Evolutionary conservation across 129 eudicot genomes (phyloP).

Genomic region (Smallanthus sonchifolius): DNA sequence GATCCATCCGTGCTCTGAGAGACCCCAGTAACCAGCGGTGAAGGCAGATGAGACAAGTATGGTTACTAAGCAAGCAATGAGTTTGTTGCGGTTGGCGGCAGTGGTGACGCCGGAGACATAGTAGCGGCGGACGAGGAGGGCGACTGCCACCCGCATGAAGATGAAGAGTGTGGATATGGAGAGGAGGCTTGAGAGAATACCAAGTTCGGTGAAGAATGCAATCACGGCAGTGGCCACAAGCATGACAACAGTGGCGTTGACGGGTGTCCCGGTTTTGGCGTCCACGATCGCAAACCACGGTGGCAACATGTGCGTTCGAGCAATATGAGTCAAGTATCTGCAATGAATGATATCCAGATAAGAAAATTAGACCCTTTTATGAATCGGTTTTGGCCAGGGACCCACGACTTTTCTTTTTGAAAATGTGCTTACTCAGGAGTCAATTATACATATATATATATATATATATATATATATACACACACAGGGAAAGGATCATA

Average conservation of each 20-base stretch:
- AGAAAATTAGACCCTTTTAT: background rate
- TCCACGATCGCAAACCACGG: constrained; percentile 73
- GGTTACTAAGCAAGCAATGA: constrained; percentile 37
- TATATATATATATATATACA: too few species aligned
- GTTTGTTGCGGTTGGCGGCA: constrained; percentile 38
- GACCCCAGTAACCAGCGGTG: constrained; percentile 58
- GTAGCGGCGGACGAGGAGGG: constrained; percentile 81
- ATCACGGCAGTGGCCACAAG: constrained; percentile 50
- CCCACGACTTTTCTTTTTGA: too few species aligned
- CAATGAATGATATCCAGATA: background rate
- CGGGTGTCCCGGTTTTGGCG: constrained; percentile 71
- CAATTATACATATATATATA: too few species aligned
- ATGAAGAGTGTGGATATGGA: constrained; percentile 78
- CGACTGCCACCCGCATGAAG: constrained; percentile 77
- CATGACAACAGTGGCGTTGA: constrained; percentile 64
- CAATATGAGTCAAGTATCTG: constrained; percentile 73
- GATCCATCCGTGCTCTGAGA: constrained; percentile 49
- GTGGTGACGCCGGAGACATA: constrained; percentile 57
- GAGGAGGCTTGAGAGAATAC: constrained; percentile 52
- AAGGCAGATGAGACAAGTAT: constrained; percentile 49
- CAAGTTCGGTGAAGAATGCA: constrained; percentile 67
- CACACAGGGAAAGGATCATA: too few species aligned
- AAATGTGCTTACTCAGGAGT: too few species aligned
- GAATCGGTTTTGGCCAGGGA: too few species aligned
- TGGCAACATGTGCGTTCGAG: constrained; percentile 88